These are phyloP conservation scores for Entelexis paramagnoliae DNA, from an alignment of 1,139 yeast genomes.

Conservation along the genomic window DNA sequence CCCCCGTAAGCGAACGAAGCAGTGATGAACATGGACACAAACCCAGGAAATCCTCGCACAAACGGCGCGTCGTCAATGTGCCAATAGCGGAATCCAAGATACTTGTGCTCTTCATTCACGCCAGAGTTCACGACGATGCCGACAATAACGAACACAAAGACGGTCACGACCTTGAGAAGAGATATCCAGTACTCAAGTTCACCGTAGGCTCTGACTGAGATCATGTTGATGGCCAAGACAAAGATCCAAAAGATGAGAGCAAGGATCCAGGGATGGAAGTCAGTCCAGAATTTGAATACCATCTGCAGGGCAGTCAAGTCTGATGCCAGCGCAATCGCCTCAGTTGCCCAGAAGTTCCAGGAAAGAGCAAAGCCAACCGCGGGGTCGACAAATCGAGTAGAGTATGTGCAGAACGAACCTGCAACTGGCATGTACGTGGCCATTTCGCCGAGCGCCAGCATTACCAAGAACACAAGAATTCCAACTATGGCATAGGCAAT, in stretches of 20 bases:
- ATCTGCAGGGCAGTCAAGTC: constrained; percentile 45
- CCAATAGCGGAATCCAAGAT: constrained; percentile 46
- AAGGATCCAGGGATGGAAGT: constrained; percentile 31
- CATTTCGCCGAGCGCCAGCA: constrained; percentile 59
- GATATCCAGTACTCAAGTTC: constrained; percentile 61
- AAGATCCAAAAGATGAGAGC: constrained; percentile 35
- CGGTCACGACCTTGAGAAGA: constrained; percentile 43
- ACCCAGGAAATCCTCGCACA: constrained; percentile 47
- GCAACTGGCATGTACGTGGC: constrained; percentile 50
- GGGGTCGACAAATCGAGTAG: constrained; percentile 46
- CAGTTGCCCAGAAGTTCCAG: constrained; percentile 48
- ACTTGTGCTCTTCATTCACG: constrained; percentile 36
- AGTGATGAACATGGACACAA: constrained; percentile 43
- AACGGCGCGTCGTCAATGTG: constrained; percentile 43
- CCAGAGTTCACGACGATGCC: constrained; percentile 60
- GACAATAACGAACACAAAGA: constrained; percentile 48
- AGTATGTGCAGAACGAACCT: constrained; percentile 52
- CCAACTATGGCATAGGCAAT: constrained; percentile 51
- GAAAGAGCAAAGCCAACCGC: constrained; percentile 54
- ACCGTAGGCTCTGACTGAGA: constrained; percentile 50
- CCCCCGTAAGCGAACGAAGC: constrained; percentile 65
- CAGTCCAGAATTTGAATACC: constrained; percentile 53
- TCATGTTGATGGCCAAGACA: constrained; percentile 27
- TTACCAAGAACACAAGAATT: constrained; percentile 45
- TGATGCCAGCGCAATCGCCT: constrained; percentile 37